Evolutionary conservation across 139 green algal species (phyloP).

Genomic region (Limnomonas spitsbergensis): DNA sequence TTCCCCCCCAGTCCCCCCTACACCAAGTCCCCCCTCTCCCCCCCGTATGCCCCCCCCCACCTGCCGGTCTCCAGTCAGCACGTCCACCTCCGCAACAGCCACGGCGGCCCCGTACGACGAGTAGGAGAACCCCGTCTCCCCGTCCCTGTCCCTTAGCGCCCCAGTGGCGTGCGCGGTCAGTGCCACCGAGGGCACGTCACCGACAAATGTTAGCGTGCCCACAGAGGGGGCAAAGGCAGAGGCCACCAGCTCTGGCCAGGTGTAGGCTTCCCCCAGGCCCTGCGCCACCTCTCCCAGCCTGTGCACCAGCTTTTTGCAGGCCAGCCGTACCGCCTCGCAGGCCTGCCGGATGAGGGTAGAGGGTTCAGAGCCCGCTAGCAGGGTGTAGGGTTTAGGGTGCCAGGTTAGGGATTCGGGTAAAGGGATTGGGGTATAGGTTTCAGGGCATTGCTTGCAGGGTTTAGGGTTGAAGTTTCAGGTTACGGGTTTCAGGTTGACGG

Average conservation of each 20-base stretch:
- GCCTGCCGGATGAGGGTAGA: background rate
- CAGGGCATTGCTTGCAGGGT: too few relatives aligned
- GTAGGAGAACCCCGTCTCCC: background rate
- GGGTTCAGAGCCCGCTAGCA: background rate
- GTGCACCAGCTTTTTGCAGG: conserved; percentile 52
- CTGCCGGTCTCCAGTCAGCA: conserved; percentile 56
- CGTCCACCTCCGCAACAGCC: conserved; percentile 31
- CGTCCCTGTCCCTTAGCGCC: background rate
- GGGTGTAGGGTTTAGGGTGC: too few relatives aligned
- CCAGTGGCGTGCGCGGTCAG: conserved; percentile 16
- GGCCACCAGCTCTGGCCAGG: background rate
- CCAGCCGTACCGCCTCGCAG: conserved; percentile 30
- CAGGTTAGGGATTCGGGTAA: too few relatives aligned
- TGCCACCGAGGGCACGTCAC: background rate
- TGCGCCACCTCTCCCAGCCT: conserved; percentile 18
- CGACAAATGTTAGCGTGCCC: background rate
- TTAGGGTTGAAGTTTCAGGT: too few relatives aligned
- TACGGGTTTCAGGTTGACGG: too few relatives aligned
- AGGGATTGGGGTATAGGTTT: too few relatives aligned
- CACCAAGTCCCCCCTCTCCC: background rate
- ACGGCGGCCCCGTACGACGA: conserved; percentile 12
- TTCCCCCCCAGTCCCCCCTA: too few relatives aligned
- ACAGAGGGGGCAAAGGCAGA: background rate
- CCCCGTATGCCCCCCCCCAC: background rate
- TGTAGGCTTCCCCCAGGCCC: conserved; percentile 1